Evolutionary conservation across 106 monocot species (phyloP).

Genomic region (Hemerocallis citrina): DNA sequence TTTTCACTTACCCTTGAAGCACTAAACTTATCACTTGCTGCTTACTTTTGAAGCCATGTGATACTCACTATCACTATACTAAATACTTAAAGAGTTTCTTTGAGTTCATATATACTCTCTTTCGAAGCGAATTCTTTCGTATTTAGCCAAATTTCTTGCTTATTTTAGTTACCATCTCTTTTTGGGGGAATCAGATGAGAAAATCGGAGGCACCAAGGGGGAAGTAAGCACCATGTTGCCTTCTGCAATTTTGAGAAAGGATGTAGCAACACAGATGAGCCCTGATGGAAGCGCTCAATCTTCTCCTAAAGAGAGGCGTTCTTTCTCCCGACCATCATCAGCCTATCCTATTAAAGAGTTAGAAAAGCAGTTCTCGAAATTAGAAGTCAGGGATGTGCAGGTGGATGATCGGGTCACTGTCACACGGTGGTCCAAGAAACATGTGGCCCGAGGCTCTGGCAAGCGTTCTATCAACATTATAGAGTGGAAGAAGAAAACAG

Average conservation of each 20-base stretch:
- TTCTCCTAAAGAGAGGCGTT: constrained; percentile 44
- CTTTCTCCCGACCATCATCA: constrained; percentile 21
- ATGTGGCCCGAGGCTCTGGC: constrained; percentile 45
- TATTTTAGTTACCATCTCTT: background rate
- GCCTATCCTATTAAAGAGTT: constrained; percentile 37
- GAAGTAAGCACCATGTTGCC: constrained; percentile 21
- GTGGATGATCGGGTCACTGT: constrained; percentile 86
- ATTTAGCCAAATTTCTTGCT: background rate
- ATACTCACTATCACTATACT: background rate
- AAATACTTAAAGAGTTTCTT: background rate
- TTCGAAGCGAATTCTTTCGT: background rate
- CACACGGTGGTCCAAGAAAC: constrained; percentile 86
- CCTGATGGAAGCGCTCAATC: constrained; percentile 52
- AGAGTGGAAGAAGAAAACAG: constrained; percentile 63
- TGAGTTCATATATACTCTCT: background rate
- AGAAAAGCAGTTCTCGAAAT: constrained; percentile 38
- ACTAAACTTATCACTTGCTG: too few relatives aligned
- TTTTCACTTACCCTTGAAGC: too few relatives aligned
- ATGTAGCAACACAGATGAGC: constrained; percentile 91
- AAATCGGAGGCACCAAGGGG: constrained; percentile 7
- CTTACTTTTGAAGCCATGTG: background rate
- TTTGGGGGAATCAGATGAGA: constrained; percentile 41
- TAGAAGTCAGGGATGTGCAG: constrained; percentile 85
- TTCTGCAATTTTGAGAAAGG: constrained; percentile 44
- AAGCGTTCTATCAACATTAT: constrained; percentile 47